Base-by-base conservation (phyloP, 768 basidiomycete species). In the Leccinum pellstonianum region DNA sequence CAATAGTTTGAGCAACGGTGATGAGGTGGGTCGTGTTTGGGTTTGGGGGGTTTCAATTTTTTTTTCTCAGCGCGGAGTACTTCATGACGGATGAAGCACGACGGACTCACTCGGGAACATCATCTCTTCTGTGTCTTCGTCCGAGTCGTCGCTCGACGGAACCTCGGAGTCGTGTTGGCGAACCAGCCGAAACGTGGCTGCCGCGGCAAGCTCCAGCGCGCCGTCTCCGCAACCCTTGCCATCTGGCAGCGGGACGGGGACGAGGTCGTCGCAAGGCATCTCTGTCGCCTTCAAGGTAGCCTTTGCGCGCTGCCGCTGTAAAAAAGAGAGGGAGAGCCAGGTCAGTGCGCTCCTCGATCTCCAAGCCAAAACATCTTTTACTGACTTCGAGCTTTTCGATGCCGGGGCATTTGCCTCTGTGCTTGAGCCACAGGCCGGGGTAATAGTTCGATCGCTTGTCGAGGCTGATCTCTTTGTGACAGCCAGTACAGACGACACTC, bases 361-460 rank as follows among this genome's bases (percentile, higher is more conserved):
- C 19, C 46, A 19, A 25, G 31, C 9, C 14, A 6, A 50, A 27
- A 23, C 15, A 19, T 19, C 29, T 29, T 15, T 17, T 14, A 59
- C 74, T 69, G 15, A 75, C 72, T 67, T 74, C 64, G 2, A 67
- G 55, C 38, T 60, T 64, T 49, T 62, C 60, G 43, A 73, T 60
- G 27, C 53, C 19, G 25, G 61, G 64, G 41, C 76, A 76, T 58
- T 75, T 75, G 3, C 58, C 27, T 46, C 57, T 67, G 55, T 76
- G 75, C 59, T 76, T 76, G 53, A 52, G 38, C 75, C 75, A 76
- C 8, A 76, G 43, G 7, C 75, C 75, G 15, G 75, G 73, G 46
- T 76, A 77, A 62, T 77, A 77, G 25, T 60, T 54, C 3, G 69
- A 73, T 47, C 75, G 56, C 55, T 72, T 73, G 50, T 76, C 76